Conservation (phyloP, 2,329 filamentous ascomycete species). For the Diplocarpon rosae region DNA sequence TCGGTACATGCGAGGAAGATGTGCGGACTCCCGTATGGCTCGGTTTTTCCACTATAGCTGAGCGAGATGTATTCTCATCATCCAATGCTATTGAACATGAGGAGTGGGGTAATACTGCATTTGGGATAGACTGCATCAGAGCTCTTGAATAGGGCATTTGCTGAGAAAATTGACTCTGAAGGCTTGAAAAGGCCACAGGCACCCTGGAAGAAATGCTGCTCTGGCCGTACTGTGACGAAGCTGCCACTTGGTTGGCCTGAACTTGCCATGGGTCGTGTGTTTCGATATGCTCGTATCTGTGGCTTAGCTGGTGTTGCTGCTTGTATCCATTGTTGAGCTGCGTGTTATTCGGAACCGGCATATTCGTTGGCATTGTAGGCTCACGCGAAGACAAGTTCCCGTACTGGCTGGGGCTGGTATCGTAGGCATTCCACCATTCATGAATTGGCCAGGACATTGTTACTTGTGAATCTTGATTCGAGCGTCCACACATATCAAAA, state of each 20-base stretch:
- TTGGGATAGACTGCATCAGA: neutral
- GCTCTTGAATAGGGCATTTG: neutral
- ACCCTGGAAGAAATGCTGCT: neutral
- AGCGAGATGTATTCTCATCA: neutral
- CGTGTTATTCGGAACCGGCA: neutral
- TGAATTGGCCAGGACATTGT: neutral
- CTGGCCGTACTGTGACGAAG: neutral
- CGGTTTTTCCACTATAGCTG: neutral
- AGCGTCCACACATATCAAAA: neutral
- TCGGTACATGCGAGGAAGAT: neutral
- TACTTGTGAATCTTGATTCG: neutral
- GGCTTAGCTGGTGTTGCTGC: neutral
- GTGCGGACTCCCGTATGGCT: neutral
- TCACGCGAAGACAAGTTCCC: neutral
- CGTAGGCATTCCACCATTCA: slow-evolving; percentile 1
- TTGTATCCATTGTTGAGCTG: neutral
- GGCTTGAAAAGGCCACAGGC: neutral
- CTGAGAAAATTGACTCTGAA: neutral
- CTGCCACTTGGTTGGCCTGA: neutral
- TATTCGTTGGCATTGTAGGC: neutral
- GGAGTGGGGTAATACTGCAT: neutral
- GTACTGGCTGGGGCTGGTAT: neutral
- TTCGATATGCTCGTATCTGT: neutral
- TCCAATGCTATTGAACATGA: neutral
- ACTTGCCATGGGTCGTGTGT: neutral